These are phyloP conservation scores for Avena insularis DNA, from an alignment of 176 grass and related monocot species.

Conservation along the genomic window DNA sequence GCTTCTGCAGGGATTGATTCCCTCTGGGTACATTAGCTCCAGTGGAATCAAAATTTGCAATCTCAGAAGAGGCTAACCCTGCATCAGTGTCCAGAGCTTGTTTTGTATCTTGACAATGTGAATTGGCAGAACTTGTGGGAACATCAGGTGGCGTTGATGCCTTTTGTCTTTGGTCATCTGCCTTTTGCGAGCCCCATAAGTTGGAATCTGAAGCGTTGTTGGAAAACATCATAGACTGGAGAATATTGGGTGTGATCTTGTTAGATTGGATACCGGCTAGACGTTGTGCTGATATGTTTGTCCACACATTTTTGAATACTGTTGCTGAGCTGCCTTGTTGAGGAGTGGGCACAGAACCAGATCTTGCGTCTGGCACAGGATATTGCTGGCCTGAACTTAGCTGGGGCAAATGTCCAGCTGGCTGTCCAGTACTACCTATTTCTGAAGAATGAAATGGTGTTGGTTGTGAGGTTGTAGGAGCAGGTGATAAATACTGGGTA, in stretches of 20 bases:
- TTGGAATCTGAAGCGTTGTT: conserved; percentile 54
- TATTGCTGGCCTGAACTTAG: conserved; percentile 57
- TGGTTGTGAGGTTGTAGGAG: conserved; percentile 51
- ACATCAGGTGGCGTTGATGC: conserved; percentile 63
- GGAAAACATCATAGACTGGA: conserved; percentile 88
- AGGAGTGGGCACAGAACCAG: conserved; percentile 54
- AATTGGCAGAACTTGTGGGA: conserved; percentile 69
- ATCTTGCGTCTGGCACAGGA: conserved; percentile 53
- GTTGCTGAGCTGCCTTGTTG: conserved; percentile 67
- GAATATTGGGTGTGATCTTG: conserved; percentile 77
- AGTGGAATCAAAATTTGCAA: conserved; percentile 50
- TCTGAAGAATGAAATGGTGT: conserved; percentile 52
- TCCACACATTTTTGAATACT: conserved; percentile 95
- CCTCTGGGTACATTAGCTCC: conserved; percentile 49
- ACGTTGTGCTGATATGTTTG: conserved; percentile 82
- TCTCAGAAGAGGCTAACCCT: conserved; percentile 52
- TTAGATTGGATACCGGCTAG: conserved; percentile 59
- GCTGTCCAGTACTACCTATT: conserved; percentile 52
- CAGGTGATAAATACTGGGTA: conserved; percentile 44
- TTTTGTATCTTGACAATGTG: conserved; percentile 73
- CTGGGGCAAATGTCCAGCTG: conserved; percentile 50
- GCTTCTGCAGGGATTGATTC: conserved; percentile 58
- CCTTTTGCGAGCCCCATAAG: conserved; percentile 63
- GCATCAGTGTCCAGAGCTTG: conserved; percentile 53
- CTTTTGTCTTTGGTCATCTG: conserved; percentile 67